These are phyloP conservation scores for Bjerkandera adusta DNA, from an alignment of 1,284 basidiomycete genomes.

Conservation along the genomic window DNA sequence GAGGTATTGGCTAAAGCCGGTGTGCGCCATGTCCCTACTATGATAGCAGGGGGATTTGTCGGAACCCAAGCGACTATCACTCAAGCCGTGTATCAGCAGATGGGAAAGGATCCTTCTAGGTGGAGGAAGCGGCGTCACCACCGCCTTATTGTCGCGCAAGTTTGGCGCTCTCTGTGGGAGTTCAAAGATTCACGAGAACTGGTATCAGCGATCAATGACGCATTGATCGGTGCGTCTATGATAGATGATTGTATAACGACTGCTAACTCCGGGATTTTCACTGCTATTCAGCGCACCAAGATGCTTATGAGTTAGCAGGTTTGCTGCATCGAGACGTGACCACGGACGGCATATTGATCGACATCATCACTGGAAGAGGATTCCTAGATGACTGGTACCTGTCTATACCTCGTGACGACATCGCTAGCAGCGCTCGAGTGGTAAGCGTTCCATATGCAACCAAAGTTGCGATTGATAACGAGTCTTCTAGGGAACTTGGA, in stretches of 20 bases:
- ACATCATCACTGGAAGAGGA: background rate
- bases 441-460: conserved; percentile 1
- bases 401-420: conserved; percentile 3
- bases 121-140: background rate
- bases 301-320: conserved; percentile 11
- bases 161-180: background rate
- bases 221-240: conserved; percentile 1
- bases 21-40: background rate
- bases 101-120: background rate
- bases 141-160: background rate
- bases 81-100: background rate
- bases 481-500: conserved; percentile 16
- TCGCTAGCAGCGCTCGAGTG: background rate
- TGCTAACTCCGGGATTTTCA: background rate
- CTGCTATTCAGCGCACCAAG: conserved; percentile 12
- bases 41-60: background rate
- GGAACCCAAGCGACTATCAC: background rate
- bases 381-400: conserved; percentile 20
- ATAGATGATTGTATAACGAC: background rate
- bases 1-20: background rate
- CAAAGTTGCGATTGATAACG: background rate
- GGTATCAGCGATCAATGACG: background rate
- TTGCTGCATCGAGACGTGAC: conserved; percentile 21
- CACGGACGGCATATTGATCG: conserved; percentile 16
- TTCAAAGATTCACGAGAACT: background rate